These are phyloP conservation scores for Penicillium psychrosexuale DNA, from an alignment of 2,329 filamentous ascomycete genomes.

Conservation along the genomic window DNA sequence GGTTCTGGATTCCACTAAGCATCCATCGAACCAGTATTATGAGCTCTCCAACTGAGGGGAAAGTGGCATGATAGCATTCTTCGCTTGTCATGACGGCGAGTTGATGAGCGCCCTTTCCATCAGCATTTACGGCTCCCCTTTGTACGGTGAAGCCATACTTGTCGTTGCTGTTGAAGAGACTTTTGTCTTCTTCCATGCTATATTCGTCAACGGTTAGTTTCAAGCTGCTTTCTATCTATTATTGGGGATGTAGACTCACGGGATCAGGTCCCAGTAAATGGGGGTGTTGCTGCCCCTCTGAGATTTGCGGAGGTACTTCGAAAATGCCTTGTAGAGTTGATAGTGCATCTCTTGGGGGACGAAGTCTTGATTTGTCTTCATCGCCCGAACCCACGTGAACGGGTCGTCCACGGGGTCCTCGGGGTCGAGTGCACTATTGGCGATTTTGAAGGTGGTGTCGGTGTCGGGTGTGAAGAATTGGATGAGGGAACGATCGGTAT, in stretches of 20 bases:
- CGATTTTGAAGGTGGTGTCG: background rate
- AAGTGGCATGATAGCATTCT: background rate
- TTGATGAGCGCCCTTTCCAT: background rate
- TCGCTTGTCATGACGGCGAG: conserved; percentile 8
- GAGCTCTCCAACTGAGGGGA: conserved; percentile 7
- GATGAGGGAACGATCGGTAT: background rate
- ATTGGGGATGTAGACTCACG: background rate
- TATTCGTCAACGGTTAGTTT: background rate
- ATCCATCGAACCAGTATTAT: conserved; percentile 13
- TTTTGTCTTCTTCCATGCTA: background rate
- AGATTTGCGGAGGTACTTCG: conserved; percentile 1
- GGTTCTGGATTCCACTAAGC: background rate
- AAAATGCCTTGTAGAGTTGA: background rate
- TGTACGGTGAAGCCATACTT: conserved; percentile 1
- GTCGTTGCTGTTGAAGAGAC: conserved; percentile 4
- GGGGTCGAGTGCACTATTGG: background rate
- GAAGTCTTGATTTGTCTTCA: background rate
- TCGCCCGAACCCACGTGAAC: background rate
- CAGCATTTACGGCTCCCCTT: background rate
- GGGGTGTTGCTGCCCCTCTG: background rate
- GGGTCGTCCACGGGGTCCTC: background rate
- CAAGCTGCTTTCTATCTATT: background rate
- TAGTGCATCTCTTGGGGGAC: background rate
- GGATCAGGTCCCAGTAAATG: background rate
- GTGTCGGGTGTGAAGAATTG: background rate